Conservation (phyloP, 192 early-diverging fungal genomes). For the Allomyces javanicus region DNA sequence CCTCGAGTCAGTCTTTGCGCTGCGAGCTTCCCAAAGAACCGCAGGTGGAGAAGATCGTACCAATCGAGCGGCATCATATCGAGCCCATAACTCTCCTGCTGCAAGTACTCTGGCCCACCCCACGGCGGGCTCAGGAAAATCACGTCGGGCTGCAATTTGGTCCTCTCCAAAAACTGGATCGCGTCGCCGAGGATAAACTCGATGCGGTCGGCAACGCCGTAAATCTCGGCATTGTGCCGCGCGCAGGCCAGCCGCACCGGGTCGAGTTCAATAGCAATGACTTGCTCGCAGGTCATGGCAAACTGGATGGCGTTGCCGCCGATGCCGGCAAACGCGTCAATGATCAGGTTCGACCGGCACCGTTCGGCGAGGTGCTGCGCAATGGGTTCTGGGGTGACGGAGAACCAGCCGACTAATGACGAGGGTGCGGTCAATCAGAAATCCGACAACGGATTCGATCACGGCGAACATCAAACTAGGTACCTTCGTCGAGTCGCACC, state of each 20-base stretch:
- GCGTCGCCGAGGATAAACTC: constrained; percentile 75
- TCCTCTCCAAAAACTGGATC: constrained; percentile 37
- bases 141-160: constrained; percentile 50
- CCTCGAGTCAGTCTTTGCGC: too few species aligned
- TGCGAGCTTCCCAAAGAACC: too few species aligned
- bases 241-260: constrained; percentile 58
- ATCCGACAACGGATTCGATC: not conserved
- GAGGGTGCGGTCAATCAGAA: not conserved
- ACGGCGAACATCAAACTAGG: not conserved
- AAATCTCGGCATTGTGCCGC: constrained; percentile 63
- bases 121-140: constrained; percentile 92
- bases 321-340: constrained; percentile 90
- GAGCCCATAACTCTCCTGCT: not conserved
- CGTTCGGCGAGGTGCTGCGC: constrained; percentile 58
- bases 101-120: constrained; percentile 35
- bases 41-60: not conserved
- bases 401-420: constrained; percentile 73
- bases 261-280: constrained; percentile 86
- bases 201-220: constrained; percentile 78
- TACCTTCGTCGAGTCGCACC: constrained; percentile 64
- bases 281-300: constrained; percentile 65
- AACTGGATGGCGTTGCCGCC: constrained; percentile 97
- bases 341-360: constrained; percentile 36
- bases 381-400: constrained; percentile 81
- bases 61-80: not conserved